Base-by-base conservation (phyloP, 371 early-diverging fungal genomes). In the Rhizopus stolonifer region DNA sequence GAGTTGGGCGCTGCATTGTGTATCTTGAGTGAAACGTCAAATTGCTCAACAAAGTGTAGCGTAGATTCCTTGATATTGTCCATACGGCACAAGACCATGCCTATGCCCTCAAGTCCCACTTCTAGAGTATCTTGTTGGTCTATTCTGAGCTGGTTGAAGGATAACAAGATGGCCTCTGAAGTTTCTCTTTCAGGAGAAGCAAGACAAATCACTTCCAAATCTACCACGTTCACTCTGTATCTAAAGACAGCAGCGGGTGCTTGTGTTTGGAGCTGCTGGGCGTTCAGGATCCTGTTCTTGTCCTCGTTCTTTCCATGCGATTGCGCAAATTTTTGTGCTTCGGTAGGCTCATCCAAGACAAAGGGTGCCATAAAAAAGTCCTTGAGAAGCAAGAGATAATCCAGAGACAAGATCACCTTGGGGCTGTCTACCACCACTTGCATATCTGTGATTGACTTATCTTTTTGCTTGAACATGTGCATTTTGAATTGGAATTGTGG, bases 21-120 rank as follows among this genome's bases (percentile, higher is more conserved):
- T 79, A 92, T 78, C 0, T 78, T 76, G 11, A 89, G 38, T 1
- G 80, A 75, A 11, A 92, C 60, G 38, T 89, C 85, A 62, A 94
- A 91, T 38, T 87, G 84, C 48, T 96, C 89, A 44, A 97, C 85
- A 51, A 96, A 88, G 8, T 86, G 84, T 49, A 94, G 60, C 1
- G 80, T 65, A 0, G 94, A 91, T 34, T 88, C 87, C 4, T 80
- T 77, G 13, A 84, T 65, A 38, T 79, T 75, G 61, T 92, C 87
- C 88, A 96, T 93, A 19, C 84, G 84, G 75, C 96, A 96, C 42
- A 98, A 73, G 14, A 87, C 79, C 84, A 96, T 90, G 23, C 93
- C 89, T 34, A 95, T 79, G 23, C 90, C 83, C 17, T 91, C 83
- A 25, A 94, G 70, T 14, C 82, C 72, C 4, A 91, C 57, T 0